Evolutionary conservation across 2,329 filamentous ascomycete species (phyloP).

Genomic region (Pezicula neosporulosa): DNA sequence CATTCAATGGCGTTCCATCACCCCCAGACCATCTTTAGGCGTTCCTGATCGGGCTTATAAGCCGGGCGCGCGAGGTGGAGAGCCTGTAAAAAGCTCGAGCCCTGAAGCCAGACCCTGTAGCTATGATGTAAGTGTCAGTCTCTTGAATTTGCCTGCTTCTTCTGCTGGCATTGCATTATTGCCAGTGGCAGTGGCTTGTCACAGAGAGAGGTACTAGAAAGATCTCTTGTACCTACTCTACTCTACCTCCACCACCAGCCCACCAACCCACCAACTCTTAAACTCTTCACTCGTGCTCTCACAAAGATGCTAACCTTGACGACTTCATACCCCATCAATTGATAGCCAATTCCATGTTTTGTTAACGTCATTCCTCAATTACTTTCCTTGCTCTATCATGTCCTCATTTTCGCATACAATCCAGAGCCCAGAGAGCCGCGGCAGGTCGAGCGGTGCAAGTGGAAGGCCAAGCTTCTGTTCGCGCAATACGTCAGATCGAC

Average conservation of each 20-base stretch:
- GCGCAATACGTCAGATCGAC: conserved; percentile 16
- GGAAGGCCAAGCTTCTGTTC: conserved; percentile 19
- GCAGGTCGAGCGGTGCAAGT: conserved; percentile 6
- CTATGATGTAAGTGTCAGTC: background rate
- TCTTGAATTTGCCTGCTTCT: background rate
- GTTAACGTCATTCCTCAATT: background rate
- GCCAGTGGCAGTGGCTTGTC: background rate
- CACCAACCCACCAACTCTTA: too few relatives aligned
- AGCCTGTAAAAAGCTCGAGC: background rate
- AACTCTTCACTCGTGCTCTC: too few relatives aligned
- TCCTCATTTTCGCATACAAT: conserved; percentile 3
- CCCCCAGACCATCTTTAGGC: too few relatives aligned
- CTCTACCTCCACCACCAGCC: too few relatives aligned
- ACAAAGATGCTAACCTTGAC: too few relatives aligned
- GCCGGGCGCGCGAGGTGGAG: background rate
- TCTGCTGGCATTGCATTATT: background rate
- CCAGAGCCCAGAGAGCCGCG: conserved; percentile 1
- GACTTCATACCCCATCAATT: background rate
- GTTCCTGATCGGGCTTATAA: background rate
- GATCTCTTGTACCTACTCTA: too few relatives aligned
- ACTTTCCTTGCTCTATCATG: background rate
- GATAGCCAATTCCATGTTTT: background rate
- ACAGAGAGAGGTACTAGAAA: too few relatives aligned
- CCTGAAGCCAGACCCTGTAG: background rate
- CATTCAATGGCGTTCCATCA: too few relatives aligned